phyloP scores from a whole-genome alignment of 257 asterid species.

The Lycium ferocissimum region DNA sequence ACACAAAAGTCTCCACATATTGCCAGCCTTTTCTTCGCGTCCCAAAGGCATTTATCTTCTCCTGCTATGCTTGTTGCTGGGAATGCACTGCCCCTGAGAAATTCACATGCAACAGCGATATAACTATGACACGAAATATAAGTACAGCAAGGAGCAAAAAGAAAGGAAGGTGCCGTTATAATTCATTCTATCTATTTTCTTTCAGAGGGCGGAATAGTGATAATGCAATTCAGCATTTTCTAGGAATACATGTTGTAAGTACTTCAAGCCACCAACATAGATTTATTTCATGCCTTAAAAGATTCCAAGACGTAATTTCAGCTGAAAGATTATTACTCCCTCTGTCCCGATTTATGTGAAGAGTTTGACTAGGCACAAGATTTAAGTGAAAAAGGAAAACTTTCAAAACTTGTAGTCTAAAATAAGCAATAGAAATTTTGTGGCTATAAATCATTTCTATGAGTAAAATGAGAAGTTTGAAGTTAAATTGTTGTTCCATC shows the following conservation, averaged over 20 bases:
- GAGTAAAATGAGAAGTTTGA: no score
- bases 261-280: not conserved
- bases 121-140: not conserved
- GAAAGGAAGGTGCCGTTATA: not conserved
- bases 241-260: not conserved
- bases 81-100: conserved; percentile 87
- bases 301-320: no score
- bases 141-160: not conserved
- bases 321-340: no score
- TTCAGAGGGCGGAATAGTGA: not conserved
- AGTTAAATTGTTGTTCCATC: no score
- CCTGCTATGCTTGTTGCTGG: conserved; percentile 66
- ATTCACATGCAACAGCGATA: not conserved
- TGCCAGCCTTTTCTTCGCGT: conserved; percentile 63
- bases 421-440: no score
- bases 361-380: no score
- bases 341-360: no score
- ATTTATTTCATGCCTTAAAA: no score
- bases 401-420: no score
- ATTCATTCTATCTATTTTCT: not conserved
- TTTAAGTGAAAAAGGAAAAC: no score
- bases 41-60: conserved; percentile 85
- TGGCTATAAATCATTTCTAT: no score
- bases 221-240: not conserved
- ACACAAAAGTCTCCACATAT: conserved; percentile 89